Conservation (phyloP, 768 basidiomycete species). For the Lentinula guzmanii region DNA sequence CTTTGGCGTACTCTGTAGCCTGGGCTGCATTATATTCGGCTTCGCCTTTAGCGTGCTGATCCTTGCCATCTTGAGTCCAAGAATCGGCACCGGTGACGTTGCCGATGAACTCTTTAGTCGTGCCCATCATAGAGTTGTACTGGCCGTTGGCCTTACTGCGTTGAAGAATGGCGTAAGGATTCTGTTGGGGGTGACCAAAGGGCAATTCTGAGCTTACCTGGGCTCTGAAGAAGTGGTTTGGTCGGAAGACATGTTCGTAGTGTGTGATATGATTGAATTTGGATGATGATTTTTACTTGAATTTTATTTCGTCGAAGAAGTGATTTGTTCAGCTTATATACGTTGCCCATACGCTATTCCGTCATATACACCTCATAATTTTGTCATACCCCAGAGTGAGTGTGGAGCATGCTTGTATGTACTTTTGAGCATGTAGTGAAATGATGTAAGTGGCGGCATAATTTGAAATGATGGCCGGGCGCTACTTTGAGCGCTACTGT, state of each 20-base stretch:
- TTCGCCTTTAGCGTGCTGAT: conserved; percentile 27
- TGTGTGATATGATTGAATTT: not conserved
- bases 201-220: not conserved
- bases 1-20: conserved; percentile 46
- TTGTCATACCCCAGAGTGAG: too few relatives aligned
- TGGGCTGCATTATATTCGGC: conserved; percentile 22
- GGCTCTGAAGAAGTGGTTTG: not conserved
- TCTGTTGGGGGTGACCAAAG: not conserved
- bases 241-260: not conserved
- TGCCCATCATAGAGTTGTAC: conserved; percentile 13
- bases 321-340: not conserved
- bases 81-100: conserved; percentile 22
- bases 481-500: too few relatives aligned
- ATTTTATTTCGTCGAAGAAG: not conserved
- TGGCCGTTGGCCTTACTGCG: not conserved
- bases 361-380: not conserved
- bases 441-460: too few relatives aligned
- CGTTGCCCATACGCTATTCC: not conserved
- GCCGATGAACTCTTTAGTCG: conserved; percentile 15
- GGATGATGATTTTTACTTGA: not conserved
- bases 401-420: too few relatives aligned
- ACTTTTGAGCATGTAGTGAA: too few relatives aligned
- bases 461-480: too few relatives aligned
- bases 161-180: not conserved
- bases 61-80: conserved; percentile 23